Conservation (phyloP, 495 filamentous ascomycete species). For the Bacidia gigantensis region DNA sequence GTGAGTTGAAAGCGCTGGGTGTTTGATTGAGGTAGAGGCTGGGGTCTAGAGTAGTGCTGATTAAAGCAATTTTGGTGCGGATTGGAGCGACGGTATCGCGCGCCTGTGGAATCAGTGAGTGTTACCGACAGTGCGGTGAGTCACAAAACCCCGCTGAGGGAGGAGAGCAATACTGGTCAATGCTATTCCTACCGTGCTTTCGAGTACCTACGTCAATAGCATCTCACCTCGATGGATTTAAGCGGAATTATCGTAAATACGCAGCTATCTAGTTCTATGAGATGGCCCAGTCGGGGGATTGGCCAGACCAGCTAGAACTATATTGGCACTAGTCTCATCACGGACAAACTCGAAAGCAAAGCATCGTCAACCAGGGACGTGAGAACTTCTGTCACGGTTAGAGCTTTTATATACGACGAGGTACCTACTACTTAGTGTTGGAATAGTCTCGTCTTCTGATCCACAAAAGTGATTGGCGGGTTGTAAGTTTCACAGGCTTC, state of each 20-base stretch:
- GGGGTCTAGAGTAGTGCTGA: background rate
- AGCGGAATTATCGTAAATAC: too few species aligned
- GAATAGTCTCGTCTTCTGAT: slow-evolving; percentile 5
- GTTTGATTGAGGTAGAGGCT: background rate
- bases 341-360: too few species aligned
- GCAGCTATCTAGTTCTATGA: too few species aligned
- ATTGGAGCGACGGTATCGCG: background rate
- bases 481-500: slow-evolving; percentile 54
- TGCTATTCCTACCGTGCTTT: too few species aligned
- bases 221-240: background rate
- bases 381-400: too few species aligned
- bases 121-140: background rate
- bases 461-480: slow-evolving; percentile 1
- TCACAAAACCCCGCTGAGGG: background rate
- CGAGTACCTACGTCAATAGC: background rate
- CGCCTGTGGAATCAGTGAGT: background rate
- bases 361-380: too few species aligned
- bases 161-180: background rate
- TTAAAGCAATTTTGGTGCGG: background rate
- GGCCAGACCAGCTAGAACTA: too few species aligned
- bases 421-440: background rate
- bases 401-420: too few species aligned
- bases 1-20: background rate
- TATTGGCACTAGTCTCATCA: too few species aligned
- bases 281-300: too few species aligned